Base-by-base conservation (phyloP, 176 grass and related monocot genomes). In the Rhynchospora tenuis region DNA sequence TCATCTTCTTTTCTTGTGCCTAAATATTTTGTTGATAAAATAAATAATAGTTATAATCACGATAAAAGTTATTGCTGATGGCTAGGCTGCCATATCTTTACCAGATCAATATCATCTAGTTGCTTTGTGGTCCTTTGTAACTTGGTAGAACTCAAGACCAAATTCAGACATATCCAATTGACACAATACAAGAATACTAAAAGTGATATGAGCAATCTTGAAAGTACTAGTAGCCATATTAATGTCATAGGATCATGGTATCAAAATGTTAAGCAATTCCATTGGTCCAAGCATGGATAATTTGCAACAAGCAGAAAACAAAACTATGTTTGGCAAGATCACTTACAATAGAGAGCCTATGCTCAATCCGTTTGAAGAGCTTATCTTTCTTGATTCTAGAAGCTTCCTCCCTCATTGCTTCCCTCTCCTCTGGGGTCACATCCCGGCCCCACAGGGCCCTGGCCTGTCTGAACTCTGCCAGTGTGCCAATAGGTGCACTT, bases 391-490 rank as follows among this genome's bases (percentile, higher is more conserved):
- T 86, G 79, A 73, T 88, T 91, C 87, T 95, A 46, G 88, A 95
- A 90, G 86, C 87, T 67, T 90, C 84, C 82, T 98, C 89, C 90
- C 92, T 98, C 89, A 98, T 90, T 81, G 84, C 83, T 82, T 95
- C 92, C 73, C 92, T 88, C 82, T 91, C 91, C 74, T 90, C 90
- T 47, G 69, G n/a, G 62, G 90, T 93, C 82, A 98, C 90, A 78
- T 98, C 78, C 86, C 91, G 89, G 72, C 95, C 95, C 92, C 95
- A 95, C 61, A 85, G 93, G 52, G 93, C 92, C 86, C 93, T 93
- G 55, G 93, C 92, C 88, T 95, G 84, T 77, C 88, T 88, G 88
- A 98, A 98, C 88, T 98, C 95, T 74, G 87, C 95, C 85, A 98
- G 89, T 64, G 95, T 95, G 72, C 95, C 95, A 43, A 56, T 92